Base-by-base conservation (phyloP, 169 alveolate species). In the Plasmodium yoelii region DNA sequence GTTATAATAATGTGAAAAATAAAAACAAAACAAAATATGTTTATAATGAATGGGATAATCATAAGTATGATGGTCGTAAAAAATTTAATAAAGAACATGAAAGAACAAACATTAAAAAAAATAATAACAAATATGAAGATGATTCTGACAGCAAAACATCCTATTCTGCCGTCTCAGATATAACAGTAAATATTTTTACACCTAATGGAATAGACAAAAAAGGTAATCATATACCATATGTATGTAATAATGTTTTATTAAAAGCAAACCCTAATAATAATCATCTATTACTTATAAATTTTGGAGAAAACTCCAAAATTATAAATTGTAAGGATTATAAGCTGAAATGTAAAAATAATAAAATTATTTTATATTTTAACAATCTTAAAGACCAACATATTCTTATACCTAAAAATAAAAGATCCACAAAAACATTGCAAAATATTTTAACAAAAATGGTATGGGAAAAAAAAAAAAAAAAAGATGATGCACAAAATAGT, bases 101-200 rank as follows among this genome's bases (percentile, higher is more conserved):
- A 39, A 9, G 15, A 12, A 61, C 18, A 18, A 24, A 19, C 22
- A 24, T 13, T 15, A 61, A 61, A 13, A 13, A 61, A 8, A 10
- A 61, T 13, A 61, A 61, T 61, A 18, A 56, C 2, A 9, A 56
- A 56, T 19, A 1, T 56, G 22, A 56, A 56, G 3, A 56, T 7
- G 65, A 56, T 73, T 73, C 77, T 24, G 49, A 49, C 65, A 15
- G 22, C 12, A 77, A 19, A 2, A 49, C 63, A 77, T 44, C 65
- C 8, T 24, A 44, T 34, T 63, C 74, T 18, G 8, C 71, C 44
- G 53, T 19, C 18, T 22, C 67, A 12, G 69, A 57, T 5, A 70
- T 65, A 69, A 70, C 13, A 42, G 91, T 71, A 71, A 61, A 86
- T 70, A 70, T 86, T n/a, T 70, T 86, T 86, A 86, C 91, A 0